Percentiles rank a stretch among this genome's conserved stretches.
phyloP scores from a whole-genome alignment of 1,139 yeast species.

The Blastobotrys raffinosifermentans region DNA sequence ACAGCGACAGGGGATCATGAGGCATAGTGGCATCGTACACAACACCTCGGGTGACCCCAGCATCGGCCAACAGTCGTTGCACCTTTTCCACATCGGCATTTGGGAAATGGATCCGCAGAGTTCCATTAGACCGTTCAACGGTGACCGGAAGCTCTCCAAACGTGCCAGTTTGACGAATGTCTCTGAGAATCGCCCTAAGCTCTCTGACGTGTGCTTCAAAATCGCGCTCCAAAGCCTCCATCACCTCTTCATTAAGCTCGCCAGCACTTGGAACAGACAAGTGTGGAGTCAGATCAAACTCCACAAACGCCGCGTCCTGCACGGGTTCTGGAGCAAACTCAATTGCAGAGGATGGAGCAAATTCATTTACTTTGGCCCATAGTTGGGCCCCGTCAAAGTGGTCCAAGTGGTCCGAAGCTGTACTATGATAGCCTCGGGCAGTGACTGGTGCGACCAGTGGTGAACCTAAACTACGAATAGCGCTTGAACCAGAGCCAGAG shows the following conservation, averaged over 20 bases:
- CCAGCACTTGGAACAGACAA: slow-evolving; percentile 25
- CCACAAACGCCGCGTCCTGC: slow-evolving; percentile 25
- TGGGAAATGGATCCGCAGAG: slow-evolving; percentile 34
- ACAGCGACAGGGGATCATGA: slow-evolving; percentile 9
- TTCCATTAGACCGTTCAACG: slow-evolving; percentile 24
- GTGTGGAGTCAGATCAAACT: slow-evolving; percentile 31
- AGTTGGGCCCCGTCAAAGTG: no score
- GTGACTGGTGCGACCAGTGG: no score
- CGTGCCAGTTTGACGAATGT: slow-evolving; percentile 25
- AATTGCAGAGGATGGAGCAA: no score
- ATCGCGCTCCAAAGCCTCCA: slow-evolving; percentile 20
- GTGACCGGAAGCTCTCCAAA: slow-evolving; percentile 36
- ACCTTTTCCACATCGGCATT: slow-evolving; percentile 33
- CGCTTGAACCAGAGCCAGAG: no score
- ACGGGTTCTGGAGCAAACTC: slow-evolving; percentile 7
- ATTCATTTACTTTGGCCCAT: no score
- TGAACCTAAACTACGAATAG: no score
- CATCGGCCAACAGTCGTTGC: slow-evolving; percentile 27
- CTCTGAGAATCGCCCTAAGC: slow-evolving; percentile 24
- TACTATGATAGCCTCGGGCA: no score
- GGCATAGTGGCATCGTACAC: slow-evolving; percentile 18
- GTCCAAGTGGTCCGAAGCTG: no score
- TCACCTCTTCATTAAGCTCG: slow-evolving; percentile 25
- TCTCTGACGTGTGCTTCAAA: slow-evolving; percentile 23
- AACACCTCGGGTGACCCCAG: slow-evolving; percentile 30